A percentile compares a stretch with the other conserved stretches of the same genome.
Conservation (phyloP, 2,329 filamentous ascomycete species). For the Rhynchosporium agropyri region DNA sequence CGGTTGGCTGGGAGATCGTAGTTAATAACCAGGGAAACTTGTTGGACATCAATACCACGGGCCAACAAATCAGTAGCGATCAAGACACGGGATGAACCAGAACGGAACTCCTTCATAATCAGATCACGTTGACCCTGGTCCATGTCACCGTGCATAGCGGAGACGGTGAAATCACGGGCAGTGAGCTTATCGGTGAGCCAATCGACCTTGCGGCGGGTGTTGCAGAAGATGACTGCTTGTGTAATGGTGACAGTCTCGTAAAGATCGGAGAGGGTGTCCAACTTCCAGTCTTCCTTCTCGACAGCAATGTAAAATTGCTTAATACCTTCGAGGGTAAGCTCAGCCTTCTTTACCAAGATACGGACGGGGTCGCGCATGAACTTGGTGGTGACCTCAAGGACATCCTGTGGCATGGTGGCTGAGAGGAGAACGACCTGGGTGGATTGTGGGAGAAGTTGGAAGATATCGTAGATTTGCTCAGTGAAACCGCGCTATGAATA, state of each 20-base stretch:
- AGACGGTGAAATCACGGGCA: constrained; percentile 97
- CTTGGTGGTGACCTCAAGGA: constrained; percentile 98
- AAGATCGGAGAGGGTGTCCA: constrained; percentile 96
- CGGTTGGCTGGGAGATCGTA: constrained; percentile 98
- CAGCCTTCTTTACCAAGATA: constrained; percentile 99
- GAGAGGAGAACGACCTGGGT: constrained; percentile 98
- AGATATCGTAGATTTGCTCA: constrained; percentile 99
- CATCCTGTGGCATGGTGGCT: constrained; percentile 98
- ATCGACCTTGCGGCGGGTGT: constrained; percentile 99
- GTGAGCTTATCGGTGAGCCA: constrained; percentile 99
- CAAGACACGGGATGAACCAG: constrained; percentile 95
- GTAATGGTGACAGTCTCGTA: constrained; percentile 99
- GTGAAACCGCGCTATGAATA: constrained; percentile 84
- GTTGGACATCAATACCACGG: constrained; percentile 99
- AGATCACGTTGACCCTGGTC: constrained; percentile 96
- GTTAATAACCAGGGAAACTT: constrained; percentile 99
- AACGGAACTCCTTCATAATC: constrained; percentile 99
- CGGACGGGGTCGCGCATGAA: constrained; percentile 99
- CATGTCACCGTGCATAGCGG: constrained; percentile 99
- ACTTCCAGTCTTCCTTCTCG: constrained; percentile 99
- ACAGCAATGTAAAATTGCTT: constrained; percentile 99
- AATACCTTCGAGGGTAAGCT: constrained; percentile 99
- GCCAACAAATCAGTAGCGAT: constrained; percentile 97
- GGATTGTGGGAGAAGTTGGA: constrained; percentile 96
- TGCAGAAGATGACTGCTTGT: constrained; percentile 99